Evolutionary conservation across 768 basidiomycete genomes (phyloP).

Genomic region (Lanmaoa pseudosensibilis): DNA sequence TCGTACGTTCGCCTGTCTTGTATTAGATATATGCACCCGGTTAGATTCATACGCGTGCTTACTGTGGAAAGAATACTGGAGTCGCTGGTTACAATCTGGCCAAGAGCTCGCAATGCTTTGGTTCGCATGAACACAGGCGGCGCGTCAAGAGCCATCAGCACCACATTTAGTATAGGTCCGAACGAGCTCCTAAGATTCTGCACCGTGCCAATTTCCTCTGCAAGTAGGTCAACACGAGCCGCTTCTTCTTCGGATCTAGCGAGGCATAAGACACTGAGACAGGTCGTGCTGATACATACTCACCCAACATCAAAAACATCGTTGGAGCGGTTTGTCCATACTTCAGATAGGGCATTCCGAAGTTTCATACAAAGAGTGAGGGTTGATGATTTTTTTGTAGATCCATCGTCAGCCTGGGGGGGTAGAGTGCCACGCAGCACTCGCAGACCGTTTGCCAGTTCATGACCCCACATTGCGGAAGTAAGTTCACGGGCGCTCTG

Average conservation of each 20-base stretch:
- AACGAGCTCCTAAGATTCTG: constrained; percentile 80
- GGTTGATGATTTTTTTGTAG: constrained; percentile 13
- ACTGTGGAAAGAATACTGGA: constrained; percentile 78
- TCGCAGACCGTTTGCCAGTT: constrained; percentile 69
- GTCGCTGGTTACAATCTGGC: constrained; percentile 88
- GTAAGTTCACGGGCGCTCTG: constrained; percentile 81
- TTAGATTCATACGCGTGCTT: constrained; percentile 26
- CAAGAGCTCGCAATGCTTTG: constrained; percentile 87
- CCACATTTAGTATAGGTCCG: constrained; percentile 76
- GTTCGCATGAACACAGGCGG: constrained; percentile 90
- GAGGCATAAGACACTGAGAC: constrained; percentile 6
- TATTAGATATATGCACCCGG: constrained; percentile 1
- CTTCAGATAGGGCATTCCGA: constrained; percentile 61
- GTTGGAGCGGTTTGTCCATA: constrained; percentile 67
- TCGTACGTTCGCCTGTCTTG: constrained; percentile 67
- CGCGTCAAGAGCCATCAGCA: constrained; percentile 78
- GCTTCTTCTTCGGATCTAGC: constrained; percentile 71
- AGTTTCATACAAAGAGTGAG: constrained; percentile 53
- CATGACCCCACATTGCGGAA: constrained; percentile 78
- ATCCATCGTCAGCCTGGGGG: constrained; percentile 38
- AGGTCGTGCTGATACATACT: constrained; percentile 13
- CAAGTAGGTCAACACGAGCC: constrained; percentile 61
- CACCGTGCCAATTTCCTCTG: constrained; percentile 74
- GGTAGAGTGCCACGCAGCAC: constrained; percentile 53
- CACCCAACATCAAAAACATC: constrained; percentile 87